phyloP scores from a whole-genome alignment of 176 grass and related monocot genomes.

The Thinopyrum elongatum region DNA sequence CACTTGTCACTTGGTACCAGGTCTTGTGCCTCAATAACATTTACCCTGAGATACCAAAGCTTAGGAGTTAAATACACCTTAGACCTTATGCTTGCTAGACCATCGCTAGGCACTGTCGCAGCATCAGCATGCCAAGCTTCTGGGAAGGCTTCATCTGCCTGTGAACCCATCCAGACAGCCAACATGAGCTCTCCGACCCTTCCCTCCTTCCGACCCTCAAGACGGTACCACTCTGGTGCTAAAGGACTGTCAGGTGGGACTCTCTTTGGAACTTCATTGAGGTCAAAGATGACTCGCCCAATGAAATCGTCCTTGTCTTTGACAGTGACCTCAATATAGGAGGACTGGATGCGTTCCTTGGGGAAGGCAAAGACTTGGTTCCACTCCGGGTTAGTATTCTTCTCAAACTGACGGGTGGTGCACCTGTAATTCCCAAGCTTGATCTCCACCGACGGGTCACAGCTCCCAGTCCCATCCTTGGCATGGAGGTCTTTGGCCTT shows the following conservation, averaged over 20 bases:
- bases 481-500: constrained; percentile 57
- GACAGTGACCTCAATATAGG: constrained; percentile 40
- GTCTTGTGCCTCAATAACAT: constrained; percentile 62
- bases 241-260: constrained; percentile 70
- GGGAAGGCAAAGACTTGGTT: constrained; percentile 67
- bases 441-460: constrained; percentile 46
- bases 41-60: constrained; percentile 71
- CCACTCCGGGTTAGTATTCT: constrained; percentile 56
- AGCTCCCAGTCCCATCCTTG: constrained; percentile 51
- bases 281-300: constrained; percentile 50
- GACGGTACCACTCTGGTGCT: constrained; percentile 52
- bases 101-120: constrained; percentile 56
- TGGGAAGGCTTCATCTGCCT: constrained; percentile 59
- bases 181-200: constrained; percentile 64
- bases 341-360: constrained; percentile 51
- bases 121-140: constrained; percentile 74
- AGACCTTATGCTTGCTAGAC: constrained; percentile 46
- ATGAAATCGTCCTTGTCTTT: constrained; percentile 66
- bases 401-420: constrained; percentile 46
- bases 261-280: constrained; percentile 58
- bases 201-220: constrained; percentile 47
- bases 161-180: constrained; percentile 60
- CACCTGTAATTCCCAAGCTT: constrained; percentile 71
- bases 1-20: constrained; percentile 47
- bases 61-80: constrained; percentile 80